These are phyloP conservation scores for Drechslerella stenobrocha DNA, from an alignment of 2,329 filamentous ascomycete species.

Conservation along the genomic window DNA sequence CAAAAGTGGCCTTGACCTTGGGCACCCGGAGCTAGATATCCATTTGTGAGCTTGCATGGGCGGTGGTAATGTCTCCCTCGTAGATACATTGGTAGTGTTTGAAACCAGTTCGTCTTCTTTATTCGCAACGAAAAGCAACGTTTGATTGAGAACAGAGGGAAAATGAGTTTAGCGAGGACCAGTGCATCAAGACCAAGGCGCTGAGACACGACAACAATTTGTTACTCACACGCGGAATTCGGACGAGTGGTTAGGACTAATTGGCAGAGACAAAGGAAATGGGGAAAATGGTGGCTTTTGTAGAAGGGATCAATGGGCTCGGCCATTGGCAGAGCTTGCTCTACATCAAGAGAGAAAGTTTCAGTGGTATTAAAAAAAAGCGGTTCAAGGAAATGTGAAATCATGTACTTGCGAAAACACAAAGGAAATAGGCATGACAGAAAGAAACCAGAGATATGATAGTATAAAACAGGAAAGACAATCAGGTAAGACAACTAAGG, in stretches of 20 bases:
- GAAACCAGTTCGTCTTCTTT: too few species aligned
- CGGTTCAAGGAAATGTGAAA: conserved; percentile 5
- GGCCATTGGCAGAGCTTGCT: conserved; percentile 24
- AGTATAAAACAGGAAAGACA: too few species aligned
- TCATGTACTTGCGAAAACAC: conserved; percentile 19
- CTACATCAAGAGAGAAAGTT: conserved; percentile 4
- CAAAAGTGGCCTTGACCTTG: conserved; percentile 17
- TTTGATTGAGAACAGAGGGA: too few species aligned
- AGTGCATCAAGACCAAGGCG: background rate
- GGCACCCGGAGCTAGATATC: too few species aligned
- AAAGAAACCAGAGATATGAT: too few species aligned
- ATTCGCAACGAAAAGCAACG: too few species aligned
- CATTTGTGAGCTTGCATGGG: too few species aligned
- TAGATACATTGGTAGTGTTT: too few species aligned
- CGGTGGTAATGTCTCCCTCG: too few species aligned
- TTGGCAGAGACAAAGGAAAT: conserved; percentile 18
- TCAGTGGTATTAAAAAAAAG: conserved; percentile 26
- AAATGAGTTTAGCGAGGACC: too few species aligned
- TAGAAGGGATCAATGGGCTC: conserved; percentile 9
- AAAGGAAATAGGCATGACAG: conserved; percentile 8
- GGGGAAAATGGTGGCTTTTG: conserved; percentile 37
- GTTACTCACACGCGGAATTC: background rate
- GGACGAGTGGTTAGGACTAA: conserved; percentile 16
- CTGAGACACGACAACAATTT: background rate
- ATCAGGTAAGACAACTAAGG: conserved; percentile 2